Base-by-base conservation (phyloP, 2,329 filamentous ascomycete species). In the Ascochyta viciae-villosae region DNA sequence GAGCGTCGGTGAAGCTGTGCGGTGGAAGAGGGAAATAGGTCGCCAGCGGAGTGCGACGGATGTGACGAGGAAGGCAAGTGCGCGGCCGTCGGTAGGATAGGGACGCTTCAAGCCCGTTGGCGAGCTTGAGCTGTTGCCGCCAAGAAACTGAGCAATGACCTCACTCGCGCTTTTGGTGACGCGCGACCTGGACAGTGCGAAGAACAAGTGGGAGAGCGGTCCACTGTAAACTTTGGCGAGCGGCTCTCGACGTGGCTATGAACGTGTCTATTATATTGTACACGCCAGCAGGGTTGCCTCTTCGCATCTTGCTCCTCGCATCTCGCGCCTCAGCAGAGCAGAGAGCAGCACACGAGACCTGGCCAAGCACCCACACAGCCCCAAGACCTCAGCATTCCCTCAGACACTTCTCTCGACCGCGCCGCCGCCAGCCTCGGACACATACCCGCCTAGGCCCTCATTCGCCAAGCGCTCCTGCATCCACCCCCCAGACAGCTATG, bases 101-200 rank as follows among this genome's bases (percentile, higher is more conserved):
- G 12, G 10, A 31, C 4, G 1, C 12, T 38, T 47, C 10, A 33
- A 41, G 15, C 4, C 34, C 43, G 50, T 38, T 48, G 51, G 44
- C 51, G 33, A 54, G 37, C 42, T 54, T 50, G 53, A 56, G 53
- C 53, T 56, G 53, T 51, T 38, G 42, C 47, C 48, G 50, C 58
- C 41, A 63, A 59, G 53, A 50, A 60, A 56, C 29, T 41, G 48
- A 52, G 57, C 58, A 62, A 67, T 65, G 66, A 68, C 62, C 61
- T 39, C 54, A 45, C 43, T 29, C 27, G 9, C 29, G 29, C 29
- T 31, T 31, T 31, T 6, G 12, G 10, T 46, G 42, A 51, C 49
- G 41, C 50, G 46, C 31, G 50, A 40, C 44, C 43, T 45, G 52
- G 52, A 54, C 52, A 40, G 47, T 55, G 53, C 37, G 34, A 46